Percentiles rank a stretch among this genome's conserved stretches.
phyloP scores from a whole-genome alignment of 2,329 filamentous ascomycete genomes.

The Paecilomyces dactylethromorphus region DNA sequence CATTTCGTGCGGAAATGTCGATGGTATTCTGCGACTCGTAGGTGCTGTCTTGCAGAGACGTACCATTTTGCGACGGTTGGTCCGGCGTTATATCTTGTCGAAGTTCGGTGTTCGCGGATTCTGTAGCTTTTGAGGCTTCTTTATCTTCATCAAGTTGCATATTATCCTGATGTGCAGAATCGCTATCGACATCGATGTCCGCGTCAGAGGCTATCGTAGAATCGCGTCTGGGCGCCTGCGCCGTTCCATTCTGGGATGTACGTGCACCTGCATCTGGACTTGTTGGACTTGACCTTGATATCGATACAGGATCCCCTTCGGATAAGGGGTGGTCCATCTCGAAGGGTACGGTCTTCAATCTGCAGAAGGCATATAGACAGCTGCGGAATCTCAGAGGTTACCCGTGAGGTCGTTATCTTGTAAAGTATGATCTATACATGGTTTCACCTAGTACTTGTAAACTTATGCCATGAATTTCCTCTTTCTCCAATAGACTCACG shows the following conservation, averaged over 20 bases:
- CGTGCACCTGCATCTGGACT: conserved; percentile 4
- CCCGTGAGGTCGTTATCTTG: background rate
- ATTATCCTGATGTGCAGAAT: background rate
- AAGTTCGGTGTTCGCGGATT: background rate
- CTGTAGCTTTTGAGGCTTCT: background rate
- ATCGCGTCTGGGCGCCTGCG: background rate
- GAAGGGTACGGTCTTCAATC: conserved; percentile 7
- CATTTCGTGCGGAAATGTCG: background rate
- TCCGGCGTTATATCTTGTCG: background rate
- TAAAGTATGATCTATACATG: background rate
- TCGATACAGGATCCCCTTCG: conserved; percentile 14
- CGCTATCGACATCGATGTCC: background rate
- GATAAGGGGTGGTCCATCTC: conserved; percentile 25
- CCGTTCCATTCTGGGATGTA: conserved; percentile 7
- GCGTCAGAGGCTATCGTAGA: background rate
- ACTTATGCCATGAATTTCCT: background rate
- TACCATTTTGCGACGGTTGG: background rate
- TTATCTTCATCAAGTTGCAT: conserved; percentile 5
- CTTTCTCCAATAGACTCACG: background rate
- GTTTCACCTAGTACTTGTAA: background rate
- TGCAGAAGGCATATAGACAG: conserved; percentile 5
- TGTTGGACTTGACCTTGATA: conserved; percentile 11
- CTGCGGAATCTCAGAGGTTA: background rate
- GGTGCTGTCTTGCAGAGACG: background rate
- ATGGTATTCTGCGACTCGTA: background rate